Base-by-base conservation (phyloP, 2,329 filamentous ascomycete species). In the Xylariales sp. region DNA sequence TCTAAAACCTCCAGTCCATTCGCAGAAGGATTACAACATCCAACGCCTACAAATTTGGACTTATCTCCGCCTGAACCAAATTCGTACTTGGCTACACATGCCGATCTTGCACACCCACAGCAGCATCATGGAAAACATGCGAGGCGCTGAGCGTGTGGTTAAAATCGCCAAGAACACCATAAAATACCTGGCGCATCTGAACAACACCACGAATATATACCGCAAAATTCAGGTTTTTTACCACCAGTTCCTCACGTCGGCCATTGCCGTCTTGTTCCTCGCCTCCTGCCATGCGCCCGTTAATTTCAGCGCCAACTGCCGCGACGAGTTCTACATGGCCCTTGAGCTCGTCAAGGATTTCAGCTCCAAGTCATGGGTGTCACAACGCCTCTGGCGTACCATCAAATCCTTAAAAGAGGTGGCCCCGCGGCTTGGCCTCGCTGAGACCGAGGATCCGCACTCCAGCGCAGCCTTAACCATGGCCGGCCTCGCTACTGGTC, bases 81-180 rank as follows among this genome's bases (percentile, higher is more conserved):
- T 95, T 64, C 84, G 90, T 5, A 93, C 90, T 41, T 81, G 88
- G 57, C 85, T 96, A 19, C 90, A 94, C 59, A 86, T 88, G 0
- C 89, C 89, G 0, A 82, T 95, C 3, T 67, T 97, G 7, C 88
- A 95, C 59, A 91, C 85, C 14, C 81, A 87, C 4, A 85, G 80
- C 11, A 90, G 83, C 51, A 96, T 96, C 51, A 78, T 85, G 63
- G 77, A 83, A 40, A 84, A 95, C 54, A 73, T 82, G 35, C 63
- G 69, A 5, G 81, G 87, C 45, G 89, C 89, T 4, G 80, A 87
- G 51, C 85, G 76, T 0, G 84, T 79, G 0, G 83, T 89, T 20
- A 80, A 85, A 42, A 70, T 90, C 2, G 83, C 85, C 12, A 86
- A 86, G 52, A 84, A 89, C 49, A 88, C 84, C 2, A 85, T 90